Percentiles rank a stretch among this genome's conserved stretches.
These are phyloP conservation scores for Narthecium ossifragum DNA, from an alignment of 106 monocot genomes.

Conservation along the genomic window DNA sequence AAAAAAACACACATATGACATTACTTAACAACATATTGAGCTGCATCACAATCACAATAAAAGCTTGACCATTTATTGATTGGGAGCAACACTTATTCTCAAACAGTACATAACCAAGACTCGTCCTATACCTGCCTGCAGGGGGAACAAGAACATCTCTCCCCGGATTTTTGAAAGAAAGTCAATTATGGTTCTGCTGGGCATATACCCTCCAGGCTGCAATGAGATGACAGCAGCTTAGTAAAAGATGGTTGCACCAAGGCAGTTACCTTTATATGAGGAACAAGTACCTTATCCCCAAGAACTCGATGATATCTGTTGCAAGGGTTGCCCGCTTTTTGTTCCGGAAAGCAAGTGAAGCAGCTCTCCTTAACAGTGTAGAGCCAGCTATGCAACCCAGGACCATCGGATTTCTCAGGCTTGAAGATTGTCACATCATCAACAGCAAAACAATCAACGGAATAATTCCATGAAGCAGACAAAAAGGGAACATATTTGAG, in stretches of 20 bases:
- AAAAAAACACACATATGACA: no score
- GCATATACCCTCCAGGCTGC: constrained; percentile 59
- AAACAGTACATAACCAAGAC: no score
- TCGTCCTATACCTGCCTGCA: background rate
- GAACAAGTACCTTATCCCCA: constrained; percentile 54
- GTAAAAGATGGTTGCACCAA: background rate
- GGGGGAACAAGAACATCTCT: background rate
- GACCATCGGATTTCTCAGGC: constrained; percentile 71
- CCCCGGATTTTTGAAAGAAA: background rate
- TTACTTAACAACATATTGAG: no score
- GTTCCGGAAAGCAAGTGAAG: constrained; percentile 58
- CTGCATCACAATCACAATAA: no score
- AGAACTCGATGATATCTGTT: constrained; percentile 77
- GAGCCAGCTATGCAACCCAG: constrained; percentile 84
- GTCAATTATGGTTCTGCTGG: constrained; percentile 17
- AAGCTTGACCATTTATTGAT: no score
- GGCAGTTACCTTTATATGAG: background rate
- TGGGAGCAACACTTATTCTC: no score
- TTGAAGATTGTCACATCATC: background rate
- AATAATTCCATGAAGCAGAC: background rate
- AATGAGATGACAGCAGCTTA: constrained; percentile 4
- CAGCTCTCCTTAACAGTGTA: constrained; percentile 70
- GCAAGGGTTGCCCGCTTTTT: constrained; percentile 83
- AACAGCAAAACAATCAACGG: background rate
- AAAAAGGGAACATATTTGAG: background rate